Base-by-base conservation (phyloP, 2,329 filamentous ascomycete genomes). In the Xylogone sp. region DNA sequence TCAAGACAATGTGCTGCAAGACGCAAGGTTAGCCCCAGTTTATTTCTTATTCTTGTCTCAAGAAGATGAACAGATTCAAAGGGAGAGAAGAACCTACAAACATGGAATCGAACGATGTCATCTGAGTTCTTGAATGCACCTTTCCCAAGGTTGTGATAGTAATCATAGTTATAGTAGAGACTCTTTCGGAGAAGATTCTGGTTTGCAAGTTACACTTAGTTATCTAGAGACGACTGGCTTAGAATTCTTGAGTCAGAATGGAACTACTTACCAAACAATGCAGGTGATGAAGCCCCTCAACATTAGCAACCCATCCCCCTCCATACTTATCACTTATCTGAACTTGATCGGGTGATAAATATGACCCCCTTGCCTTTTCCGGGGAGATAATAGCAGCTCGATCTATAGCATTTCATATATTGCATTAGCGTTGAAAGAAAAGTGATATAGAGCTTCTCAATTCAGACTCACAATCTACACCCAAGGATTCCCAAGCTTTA, bases 1-100 rank as follows among this genome's bases (percentile, higher is more conserved):
- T 82, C 78, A 7, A 82, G 64, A 53, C 78, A 82, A 53, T 82
- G 78, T 2, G 76, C 74, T 74, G 46, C 20, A n/a, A 3, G 44
- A 5, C 1, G 8, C 18, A 7, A 45, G 18, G 5, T 24, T 2
- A 9, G 20, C n/a, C n/a, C n/a, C n/a, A n/a, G n/a, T 27, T 10
- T 27, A 10, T 27, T 6, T 27, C 24, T 27, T 27, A 6, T 27
- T 27, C 5, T 27, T 6, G 24, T 27, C 6, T 6, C 24, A 5
- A 27, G 10, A 27, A 27, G 24, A 27, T 27, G 10, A 27, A n/a
- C n/a, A n/a, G n/a, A n/a, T n/a, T n/a, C n/a, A n/a, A 31, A 8
- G 27, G 13, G 7, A 13, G 21, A 16, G 24, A 3, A 42, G 16
- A 46, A 71, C 72, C 62, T 63, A 77, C 74, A 73, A 52, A 77